Base-by-base conservation (phyloP, 805 yeast genomes). In the Hanseniaspora clermontiae region DNA sequence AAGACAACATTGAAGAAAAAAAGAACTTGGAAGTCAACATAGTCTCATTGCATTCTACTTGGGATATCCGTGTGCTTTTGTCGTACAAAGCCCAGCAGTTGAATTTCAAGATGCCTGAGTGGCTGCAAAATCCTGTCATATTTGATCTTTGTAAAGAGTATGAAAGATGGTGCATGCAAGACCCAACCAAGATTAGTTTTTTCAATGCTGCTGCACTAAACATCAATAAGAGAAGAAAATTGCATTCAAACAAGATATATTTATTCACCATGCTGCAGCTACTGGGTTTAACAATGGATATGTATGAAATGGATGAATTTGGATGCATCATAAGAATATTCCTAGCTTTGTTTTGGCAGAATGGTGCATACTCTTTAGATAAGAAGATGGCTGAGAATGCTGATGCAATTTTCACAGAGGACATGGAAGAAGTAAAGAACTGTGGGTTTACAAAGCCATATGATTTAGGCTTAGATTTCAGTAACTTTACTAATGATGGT, bases 81-180 rank as follows among this genome's bases (percentile, higher is more conserved):
- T 84, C 85, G 12, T 76, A 95, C 49, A 95, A 88, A 66, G 87
- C 95, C 8, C 74, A 87, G 43, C 95, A 87, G 65, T 80, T 84
- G 65, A 77, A 79, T 11, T 81, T 84, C 57, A 77, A 74, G 5
- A 74, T 89, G 57, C 96, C 96, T 0, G 74, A 78, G 5, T 87
- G 83, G 65, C 70, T 90, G 58, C 87, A 83, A 66, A 82, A 83
- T 61, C 85, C 96, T 2, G 74, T 82, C 46, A 76, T 84, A 27
- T 88, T 87, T 68, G 95, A 87, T 67, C 70, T 89, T 59, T 77
- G 78, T 65, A 78, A 77, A 59, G 97, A 90, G 68, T 87, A 77
- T 67, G 66, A 76, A 43, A 83, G 80, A 62, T 84, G 88, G 86
- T 86, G 83, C 66, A 71, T 74, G 5, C 80, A 80, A 61, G 79